Conservation (phyloP, 2,329 filamentous ascomycete species). For the Cladosporium phlei region DNA sequence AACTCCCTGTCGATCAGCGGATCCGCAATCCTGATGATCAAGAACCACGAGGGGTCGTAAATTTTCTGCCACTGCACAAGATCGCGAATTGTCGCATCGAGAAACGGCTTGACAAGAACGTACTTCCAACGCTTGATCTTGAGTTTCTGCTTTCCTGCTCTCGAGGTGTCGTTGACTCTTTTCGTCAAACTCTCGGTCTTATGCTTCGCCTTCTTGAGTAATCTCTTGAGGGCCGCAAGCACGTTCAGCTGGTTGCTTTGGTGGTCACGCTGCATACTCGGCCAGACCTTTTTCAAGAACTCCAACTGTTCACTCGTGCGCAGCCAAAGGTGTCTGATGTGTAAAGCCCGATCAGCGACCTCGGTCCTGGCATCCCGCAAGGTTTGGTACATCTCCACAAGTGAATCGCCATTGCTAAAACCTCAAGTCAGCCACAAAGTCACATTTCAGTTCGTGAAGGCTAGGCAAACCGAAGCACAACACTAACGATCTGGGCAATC, state of each 20-base stretch:
- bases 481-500: no score
- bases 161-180: no score
- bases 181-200: not conserved
- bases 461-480: no score
- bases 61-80: slow-evolving; percentile 31
- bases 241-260: not conserved
- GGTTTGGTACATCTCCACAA: not conserved
- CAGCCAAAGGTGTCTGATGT: not conserved
- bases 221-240: not conserved
- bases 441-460: no score
- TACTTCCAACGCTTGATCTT: no score
- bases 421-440: no score
- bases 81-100: slow-evolving; percentile 24
- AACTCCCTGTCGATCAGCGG: no score
- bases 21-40: slow-evolving; percentile 32
- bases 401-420: not conserved
- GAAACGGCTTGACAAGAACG: slow-evolving; percentile 19
- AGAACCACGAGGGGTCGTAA: slow-evolving; percentile 33
- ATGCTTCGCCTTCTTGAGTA: not conserved
- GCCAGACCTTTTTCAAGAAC: not conserved
- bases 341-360: not conserved
- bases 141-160: no score
- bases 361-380: not conserved
- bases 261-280: not conserved
- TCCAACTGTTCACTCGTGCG: not conserved